A percentile compares a stretch with the other conserved stretches of the same genome.
Evolutionary conservation across 1,284 basidiomycete genomes (phyloP).

Genomic region (Athelia sp.): DNA sequence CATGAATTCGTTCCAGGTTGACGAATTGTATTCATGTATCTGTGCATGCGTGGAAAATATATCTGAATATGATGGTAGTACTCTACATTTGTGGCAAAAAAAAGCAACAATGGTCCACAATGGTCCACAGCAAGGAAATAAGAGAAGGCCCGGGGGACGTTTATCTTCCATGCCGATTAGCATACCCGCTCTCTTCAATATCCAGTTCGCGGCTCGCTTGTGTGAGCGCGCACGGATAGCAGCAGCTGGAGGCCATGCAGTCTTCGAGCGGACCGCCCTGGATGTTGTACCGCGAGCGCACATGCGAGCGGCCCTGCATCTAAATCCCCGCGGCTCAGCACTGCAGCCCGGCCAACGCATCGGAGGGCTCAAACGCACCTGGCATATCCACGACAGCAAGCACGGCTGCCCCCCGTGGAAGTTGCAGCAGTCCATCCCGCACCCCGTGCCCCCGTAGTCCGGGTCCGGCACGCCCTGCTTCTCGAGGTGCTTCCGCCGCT

Average conservation of each 20-base stretch:
- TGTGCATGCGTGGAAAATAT: too few species aligned
- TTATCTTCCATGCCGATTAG: too few species aligned
- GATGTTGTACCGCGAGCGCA: slow-evolving; percentile 31
- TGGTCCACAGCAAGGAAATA: too few species aligned
- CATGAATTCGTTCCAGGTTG: too few species aligned
- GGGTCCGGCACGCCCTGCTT: slow-evolving; percentile 16
- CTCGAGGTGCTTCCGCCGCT: slow-evolving; percentile 19
- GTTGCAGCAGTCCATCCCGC: not conserved
- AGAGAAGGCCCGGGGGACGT: too few species aligned
- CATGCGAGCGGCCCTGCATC: slow-evolving; percentile 20
- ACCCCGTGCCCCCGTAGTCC: slow-evolving; percentile 2
- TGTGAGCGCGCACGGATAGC: slow-evolving; percentile 29
- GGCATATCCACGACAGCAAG: slow-evolving; percentile 20
- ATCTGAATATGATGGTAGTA: too few species aligned
- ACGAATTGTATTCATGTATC: too few species aligned
- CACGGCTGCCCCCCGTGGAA: slow-evolving; percentile 11
- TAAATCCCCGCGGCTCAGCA: slow-evolving; percentile 12
- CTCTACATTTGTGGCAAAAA: too few species aligned
- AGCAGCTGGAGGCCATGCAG: slow-evolving; percentile 26
- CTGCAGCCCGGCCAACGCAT: slow-evolving; percentile 14
- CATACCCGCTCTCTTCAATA: slow-evolving; percentile 30
- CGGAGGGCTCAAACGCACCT: slow-evolving; percentile 17
- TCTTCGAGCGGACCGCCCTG: slow-evolving; percentile 24
- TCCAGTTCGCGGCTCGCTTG: slow-evolving; percentile 34
- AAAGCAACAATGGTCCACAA: too few species aligned